Conservation (phyloP, 768 basidiomycete species). For the Cyathus striatus region DNA sequence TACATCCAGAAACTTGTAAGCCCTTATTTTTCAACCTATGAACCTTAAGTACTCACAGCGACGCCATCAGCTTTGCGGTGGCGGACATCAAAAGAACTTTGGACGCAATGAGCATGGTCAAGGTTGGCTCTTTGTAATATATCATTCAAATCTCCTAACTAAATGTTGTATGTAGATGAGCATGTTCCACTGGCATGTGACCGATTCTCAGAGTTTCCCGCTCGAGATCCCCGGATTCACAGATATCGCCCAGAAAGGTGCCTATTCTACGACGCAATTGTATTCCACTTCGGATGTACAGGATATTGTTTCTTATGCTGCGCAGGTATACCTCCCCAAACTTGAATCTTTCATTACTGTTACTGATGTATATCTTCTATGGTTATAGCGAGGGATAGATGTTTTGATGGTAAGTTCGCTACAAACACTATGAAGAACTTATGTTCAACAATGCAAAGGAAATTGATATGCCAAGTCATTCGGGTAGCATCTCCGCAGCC, state of each 20-base stretch:
- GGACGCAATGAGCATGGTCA: constrained; percentile 76
- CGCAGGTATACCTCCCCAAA: constrained; percentile 40
- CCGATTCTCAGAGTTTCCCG: constrained; percentile 80
- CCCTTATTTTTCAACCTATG: background rate
- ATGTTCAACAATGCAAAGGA: constrained; percentile 24
- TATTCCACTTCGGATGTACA: constrained; percentile 56
- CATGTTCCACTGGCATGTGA: constrained; percentile 82
- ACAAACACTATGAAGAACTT: background rate
- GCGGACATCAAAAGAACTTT: constrained; percentile 62
- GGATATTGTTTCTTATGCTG: constrained; percentile 63
- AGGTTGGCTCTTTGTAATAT: constrained; percentile 27
- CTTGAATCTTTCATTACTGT: background rate
- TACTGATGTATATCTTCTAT: constrained; percentile 1
- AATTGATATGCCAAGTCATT: constrained; percentile 85
- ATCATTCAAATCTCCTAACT: background rate
- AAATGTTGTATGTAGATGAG: constrained; percentile 41
- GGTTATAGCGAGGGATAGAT: constrained; percentile 62
- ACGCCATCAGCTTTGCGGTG: constrained; percentile 46
- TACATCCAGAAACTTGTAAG: constrained; percentile 71
- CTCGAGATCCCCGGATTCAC: constrained; percentile 57
- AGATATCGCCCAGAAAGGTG: constrained; percentile 55
- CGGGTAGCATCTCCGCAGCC: constrained; percentile 56
- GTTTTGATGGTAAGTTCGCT: constrained; percentile 33
- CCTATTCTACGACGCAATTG: constrained; percentile 51
- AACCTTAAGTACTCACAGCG: constrained; percentile 1